Conservation (phyloP, 441 rosid genomes). For the Populus hybrid region DNA sequence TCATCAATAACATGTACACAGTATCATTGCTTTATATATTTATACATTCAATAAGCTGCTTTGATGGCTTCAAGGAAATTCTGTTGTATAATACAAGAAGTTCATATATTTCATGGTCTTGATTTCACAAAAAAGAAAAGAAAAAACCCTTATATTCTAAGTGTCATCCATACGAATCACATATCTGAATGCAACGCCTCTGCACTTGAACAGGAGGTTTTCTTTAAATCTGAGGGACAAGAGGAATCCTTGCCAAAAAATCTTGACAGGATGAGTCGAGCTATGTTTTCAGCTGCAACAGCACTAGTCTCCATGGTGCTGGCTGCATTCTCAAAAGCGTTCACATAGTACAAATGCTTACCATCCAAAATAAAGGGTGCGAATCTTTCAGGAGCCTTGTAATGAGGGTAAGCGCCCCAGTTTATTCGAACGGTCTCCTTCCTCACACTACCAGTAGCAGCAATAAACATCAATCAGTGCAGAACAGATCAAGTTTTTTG, state of each 20-base stretch:
- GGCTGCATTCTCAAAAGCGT: constrained; percentile 89
- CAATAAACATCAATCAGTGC: constrained; percentile 16
- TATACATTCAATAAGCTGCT: too few species aligned
- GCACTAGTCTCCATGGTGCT: constrained; percentile 94
- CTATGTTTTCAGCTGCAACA: constrained; percentile 87
- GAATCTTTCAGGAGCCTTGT: constrained; percentile 75
- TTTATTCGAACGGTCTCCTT: constrained; percentile 59
- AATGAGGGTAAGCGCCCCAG: constrained; percentile 97
- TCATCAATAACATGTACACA: too few species aligned
- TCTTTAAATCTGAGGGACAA: constrained; percentile 25
- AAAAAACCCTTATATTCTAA: too few species aligned
- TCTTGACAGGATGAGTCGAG: constrained; percentile 71
- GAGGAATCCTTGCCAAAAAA: constrained; percentile 21
- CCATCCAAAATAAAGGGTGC: constrained; percentile 84
- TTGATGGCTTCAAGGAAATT: too few species aligned
- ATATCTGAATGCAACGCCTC: constrained; percentile 37
- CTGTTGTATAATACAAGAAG: too few species aligned
- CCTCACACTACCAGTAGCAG: constrained; percentile 40
- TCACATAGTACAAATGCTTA: constrained; percentile 69
- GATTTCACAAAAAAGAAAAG: too few species aligned
- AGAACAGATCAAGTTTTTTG: not conserved
- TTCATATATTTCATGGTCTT: too few species aligned
- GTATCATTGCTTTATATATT: too few species aligned
- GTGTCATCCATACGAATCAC: constrained; percentile 20
- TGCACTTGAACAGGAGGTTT: constrained; percentile 19